phyloP scores from a whole-genome alignment of 2,329 filamentous ascomycete genomes.

The Diaporthe sp. region DNA sequence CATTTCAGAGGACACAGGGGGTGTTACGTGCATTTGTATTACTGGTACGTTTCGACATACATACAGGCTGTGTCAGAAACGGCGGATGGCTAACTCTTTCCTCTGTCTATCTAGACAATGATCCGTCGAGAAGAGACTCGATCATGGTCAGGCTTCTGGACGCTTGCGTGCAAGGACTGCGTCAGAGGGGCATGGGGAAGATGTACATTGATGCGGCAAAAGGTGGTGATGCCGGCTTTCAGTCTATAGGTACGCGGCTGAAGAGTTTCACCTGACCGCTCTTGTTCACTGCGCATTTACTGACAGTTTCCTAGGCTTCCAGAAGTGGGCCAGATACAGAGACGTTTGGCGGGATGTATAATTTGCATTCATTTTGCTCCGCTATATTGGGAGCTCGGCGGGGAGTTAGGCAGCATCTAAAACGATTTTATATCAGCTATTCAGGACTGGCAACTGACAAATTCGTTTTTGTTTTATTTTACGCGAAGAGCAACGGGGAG shows the following conservation, averaged over 20 bases:
- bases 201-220: conserved; percentile 71
- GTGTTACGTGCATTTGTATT: conserved; percentile 73
- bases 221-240: conserved; percentile 64
- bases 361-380: conserved; percentile 7
- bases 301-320: conserved; percentile 60
- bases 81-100: not conserved
- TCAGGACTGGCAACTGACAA: not conserved
- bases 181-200: conserved; percentile 63
- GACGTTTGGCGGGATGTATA: conserved; percentile 65
- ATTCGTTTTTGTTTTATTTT: not conserved
- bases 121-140: conserved; percentile 60
- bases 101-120: conserved; percentile 54
- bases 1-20: conserved; percentile 67
- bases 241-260: conserved; percentile 63
- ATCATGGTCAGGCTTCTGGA: conserved; percentile 68
- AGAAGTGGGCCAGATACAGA: conserved; percentile 70
- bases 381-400: conserved; percentile 6
- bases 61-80: not conserved
- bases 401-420: conserved; percentile 19
- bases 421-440: not conserved
- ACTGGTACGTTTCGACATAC: conserved; percentile 57
- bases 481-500: not conserved
- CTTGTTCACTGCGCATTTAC: not conserved
- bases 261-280: not conserved
- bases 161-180: conserved; percentile 63